Evolutionary conservation across 805 yeast species (phyloP).

Genomic region (Candida vartiovaarae): DNA sequence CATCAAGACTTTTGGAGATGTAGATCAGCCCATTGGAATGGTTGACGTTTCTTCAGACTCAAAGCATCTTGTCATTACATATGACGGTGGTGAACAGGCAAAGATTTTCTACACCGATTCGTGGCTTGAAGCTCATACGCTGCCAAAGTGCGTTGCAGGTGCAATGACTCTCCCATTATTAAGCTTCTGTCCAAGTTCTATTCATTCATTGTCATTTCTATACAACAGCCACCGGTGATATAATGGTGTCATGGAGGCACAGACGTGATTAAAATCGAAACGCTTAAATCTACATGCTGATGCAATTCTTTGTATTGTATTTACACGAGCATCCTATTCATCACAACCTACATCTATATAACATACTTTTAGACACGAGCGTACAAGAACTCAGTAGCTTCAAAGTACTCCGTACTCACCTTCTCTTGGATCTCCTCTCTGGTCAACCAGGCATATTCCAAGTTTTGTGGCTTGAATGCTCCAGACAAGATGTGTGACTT

Average conservation of each 20-base stretch:
- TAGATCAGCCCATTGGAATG: constrained; percentile 36
- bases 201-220: constrained; percentile 10
- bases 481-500: constrained; percentile 90
- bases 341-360: not conserved
- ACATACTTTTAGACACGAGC: constrained; percentile 23
- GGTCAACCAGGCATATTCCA: constrained; percentile 75
- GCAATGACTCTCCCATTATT: constrained; percentile 21
- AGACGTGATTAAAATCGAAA: not conserved
- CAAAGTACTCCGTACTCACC: constrained; percentile 49
- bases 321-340: constrained; percentile 2
- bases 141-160: constrained; percentile 16
- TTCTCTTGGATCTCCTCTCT: constrained; percentile 63
- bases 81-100: constrained; percentile 34
- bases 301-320: not conserved
- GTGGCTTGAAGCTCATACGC: constrained; percentile 16
- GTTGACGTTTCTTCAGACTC: constrained; percentile 41
- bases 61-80: constrained; percentile 35
- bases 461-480: constrained; percentile 40
- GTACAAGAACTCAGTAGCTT: constrained; percentile 38
- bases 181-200: constrained; percentile 29
- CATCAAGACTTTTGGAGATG: constrained; percentile 28
- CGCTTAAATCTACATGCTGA: not conserved
- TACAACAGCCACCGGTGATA: constrained; percentile 23
- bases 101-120: constrained; percentile 31
- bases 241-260: constrained; percentile 1